These are phyloP conservation scores for Gautieria morchelliformis DNA, from an alignment of 768 basidiomycete genomes.

Conservation along the genomic window DNA sequence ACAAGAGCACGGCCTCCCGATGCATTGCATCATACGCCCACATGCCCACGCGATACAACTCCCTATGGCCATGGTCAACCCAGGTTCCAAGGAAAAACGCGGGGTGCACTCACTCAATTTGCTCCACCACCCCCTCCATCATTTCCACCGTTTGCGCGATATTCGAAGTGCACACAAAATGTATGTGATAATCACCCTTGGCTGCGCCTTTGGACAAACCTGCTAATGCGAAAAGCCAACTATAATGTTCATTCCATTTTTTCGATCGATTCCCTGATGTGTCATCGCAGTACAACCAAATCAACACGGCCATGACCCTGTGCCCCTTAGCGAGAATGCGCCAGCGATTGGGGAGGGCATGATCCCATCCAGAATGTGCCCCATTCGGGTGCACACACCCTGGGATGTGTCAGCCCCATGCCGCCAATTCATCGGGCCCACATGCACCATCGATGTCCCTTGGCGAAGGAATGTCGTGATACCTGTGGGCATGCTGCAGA, in stretches of 20 bases:
- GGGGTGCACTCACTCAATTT: conserved; percentile 16
- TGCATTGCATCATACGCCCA: conserved; percentile 14
- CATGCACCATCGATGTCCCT: too few relatives aligned
- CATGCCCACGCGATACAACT: conserved; percentile 7
- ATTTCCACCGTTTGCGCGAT: conserved; percentile 17
- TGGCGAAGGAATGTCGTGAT: too few relatives aligned
- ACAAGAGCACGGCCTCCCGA: conserved; percentile 22
- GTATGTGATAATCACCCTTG: conserved; percentile 12
- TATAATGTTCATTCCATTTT: conserved; percentile 23
- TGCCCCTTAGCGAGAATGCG: conserved; percentile 6
- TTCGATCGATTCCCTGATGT: conserved; percentile 21
- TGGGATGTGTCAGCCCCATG: too few relatives aligned
- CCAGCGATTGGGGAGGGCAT: conserved; percentile 10
- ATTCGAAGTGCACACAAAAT: conserved; percentile 19
- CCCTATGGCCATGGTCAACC: neutral
- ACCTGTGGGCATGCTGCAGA: too few relatives aligned
- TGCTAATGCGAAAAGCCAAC: conserved; percentile 18
- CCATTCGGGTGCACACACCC: too few relatives aligned
- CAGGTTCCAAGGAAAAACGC: too few relatives aligned
- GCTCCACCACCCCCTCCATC: conserved; percentile 14
- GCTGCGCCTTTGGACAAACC: conserved; percentile 11
- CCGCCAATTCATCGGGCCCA: too few relatives aligned
- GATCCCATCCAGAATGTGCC: too few relatives aligned
- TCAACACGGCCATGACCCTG: conserved; percentile 9
- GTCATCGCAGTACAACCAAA: conserved; percentile 20